Evolutionary conservation across 768 basidiomycete genomes (phyloP), one percentile per base, ranked within the genome.

Genomic region (Lyophyllum semitale): DNA sequence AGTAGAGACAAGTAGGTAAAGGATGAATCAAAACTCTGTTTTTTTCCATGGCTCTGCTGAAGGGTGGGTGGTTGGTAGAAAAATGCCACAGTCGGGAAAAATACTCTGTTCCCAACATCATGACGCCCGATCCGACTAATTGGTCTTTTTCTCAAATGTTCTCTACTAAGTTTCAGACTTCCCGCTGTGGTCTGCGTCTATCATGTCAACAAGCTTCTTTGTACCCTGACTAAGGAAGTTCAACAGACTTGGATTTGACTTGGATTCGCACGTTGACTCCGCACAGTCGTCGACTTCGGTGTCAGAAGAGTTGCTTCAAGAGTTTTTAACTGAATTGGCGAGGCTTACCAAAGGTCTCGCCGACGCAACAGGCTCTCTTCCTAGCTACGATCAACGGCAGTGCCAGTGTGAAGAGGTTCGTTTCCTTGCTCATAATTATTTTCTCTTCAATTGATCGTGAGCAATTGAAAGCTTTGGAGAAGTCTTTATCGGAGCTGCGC

Each of bases 301-400:
- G 8, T 47, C 69, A n/a, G 57, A 68, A 27, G 74, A 77, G n/a
- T 62, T 57, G 13, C 37, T 85, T 3, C 75, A 80, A 52, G 71
- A 67, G 17, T 59, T 88, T 7, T 71, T 83, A 3, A 57, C 73
- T 8, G 81, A 82, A 38, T 67, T 87, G 18, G 79, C 84, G 3
- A 82, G 80, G 55, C 68, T 91, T 41, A 75, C 82, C 41, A 92
- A 86, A 62, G 75, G 74, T 22, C 76, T 93, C 17, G 73, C 77
- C 6, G 87, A 85, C 65, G 89, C 86, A 5, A 83, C 81, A 8
- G 78, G 79, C 7, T 83, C 79, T 54, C 71, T 93, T 42, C 87
- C 90, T 4, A 74, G 79, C 35, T 91, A 90, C 63, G 89, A 91
- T 68, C 90, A 88, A 64, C 79, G 85, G 51, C 85, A 85, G n/a